Conservation (phyloP, 805 yeast genomes). For the Candida koratica region DNA sequence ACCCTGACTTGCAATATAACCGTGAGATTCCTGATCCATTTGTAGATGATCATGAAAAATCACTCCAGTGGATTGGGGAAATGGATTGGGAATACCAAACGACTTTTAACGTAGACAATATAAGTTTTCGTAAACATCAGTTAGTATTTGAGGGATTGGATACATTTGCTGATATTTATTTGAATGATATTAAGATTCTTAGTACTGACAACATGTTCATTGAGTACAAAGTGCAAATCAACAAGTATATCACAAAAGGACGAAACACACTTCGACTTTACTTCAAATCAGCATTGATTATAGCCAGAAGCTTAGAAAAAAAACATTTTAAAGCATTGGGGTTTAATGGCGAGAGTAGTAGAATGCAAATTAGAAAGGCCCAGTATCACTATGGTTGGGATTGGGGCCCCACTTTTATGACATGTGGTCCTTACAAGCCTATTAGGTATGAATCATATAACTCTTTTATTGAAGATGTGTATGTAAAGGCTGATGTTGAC, state of each 20-base stretch:
- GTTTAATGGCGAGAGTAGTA: constrained; percentile 42
- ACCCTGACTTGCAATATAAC: constrained; percentile 38
- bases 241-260: constrained; percentile 10
- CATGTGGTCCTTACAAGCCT: constrained; percentile 44
- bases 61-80: constrained; percentile 50
- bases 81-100: constrained; percentile 47
- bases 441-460: constrained; percentile 24
- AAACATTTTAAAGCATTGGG: constrained; percentile 24
- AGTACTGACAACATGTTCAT: constrained; percentile 44
- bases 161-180: constrained; percentile 37
- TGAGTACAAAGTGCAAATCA: constrained; percentile 28
- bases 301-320: constrained; percentile 31
- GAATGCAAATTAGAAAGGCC: constrained; percentile 47
- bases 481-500: constrained; percentile 16
- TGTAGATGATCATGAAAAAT: constrained; percentile 37
- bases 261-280: constrained; percentile 30
- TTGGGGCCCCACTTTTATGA: constrained; percentile 48
- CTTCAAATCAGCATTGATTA: constrained; percentile 36
- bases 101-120: constrained; percentile 13
- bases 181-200: constrained; percentile 37
- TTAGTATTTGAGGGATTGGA: constrained; percentile 44
- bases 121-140: constrained; percentile 14
- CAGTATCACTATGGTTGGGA: constrained; percentile 59
- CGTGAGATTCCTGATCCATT: constrained; percentile 45
- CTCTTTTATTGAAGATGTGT: constrained; percentile 16